These are phyloP conservation scores for Coccomyxa sp. DNA, from an alignment of 139 green algal species.

Conservation along the genomic window DNA sequence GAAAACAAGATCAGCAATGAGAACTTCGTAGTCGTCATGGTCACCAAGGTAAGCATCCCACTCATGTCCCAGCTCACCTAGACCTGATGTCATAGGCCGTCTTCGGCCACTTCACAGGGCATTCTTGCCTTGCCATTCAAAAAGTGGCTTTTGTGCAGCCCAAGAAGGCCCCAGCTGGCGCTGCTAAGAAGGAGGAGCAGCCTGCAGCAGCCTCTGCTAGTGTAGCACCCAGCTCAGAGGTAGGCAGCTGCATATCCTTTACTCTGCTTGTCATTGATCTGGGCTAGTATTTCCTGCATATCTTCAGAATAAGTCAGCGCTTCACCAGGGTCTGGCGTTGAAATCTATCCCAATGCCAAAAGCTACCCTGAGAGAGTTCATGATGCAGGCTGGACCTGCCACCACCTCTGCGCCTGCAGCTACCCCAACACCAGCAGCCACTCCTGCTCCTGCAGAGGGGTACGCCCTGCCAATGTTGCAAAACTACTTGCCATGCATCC, in stretches of 20 bases:
- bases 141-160: conserved; percentile 7
- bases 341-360: background rate
- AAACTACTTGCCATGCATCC: background rate
- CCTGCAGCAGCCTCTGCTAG: background rate
- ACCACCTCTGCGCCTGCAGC: conserved; percentile 14
- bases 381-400: conserved; percentile 12
- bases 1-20: conserved; percentile 72
- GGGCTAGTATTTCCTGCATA: too few relatives aligned
- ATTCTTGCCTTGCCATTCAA: background rate
- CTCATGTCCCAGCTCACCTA: background rate
- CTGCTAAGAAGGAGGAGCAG: background rate
- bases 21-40: conserved; percentile 94
- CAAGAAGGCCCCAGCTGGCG: conserved; percentile 23
- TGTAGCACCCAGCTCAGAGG: too few relatives aligned
- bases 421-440: background rate
- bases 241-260: background rate
- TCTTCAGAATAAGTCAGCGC: too few relatives aligned
- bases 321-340: too few relatives aligned
- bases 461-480: too few relatives aligned
- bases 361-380: background rate
- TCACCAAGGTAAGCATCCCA: conserved; percentile 60
- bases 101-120: background rate
- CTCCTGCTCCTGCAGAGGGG: background rate
- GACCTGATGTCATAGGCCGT: background rate
- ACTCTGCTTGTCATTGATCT: background rate